phyloP scores from a whole-genome alignment of 2,329 filamentous ascomycete species.

The Teratosphaeria destructans region DNA sequence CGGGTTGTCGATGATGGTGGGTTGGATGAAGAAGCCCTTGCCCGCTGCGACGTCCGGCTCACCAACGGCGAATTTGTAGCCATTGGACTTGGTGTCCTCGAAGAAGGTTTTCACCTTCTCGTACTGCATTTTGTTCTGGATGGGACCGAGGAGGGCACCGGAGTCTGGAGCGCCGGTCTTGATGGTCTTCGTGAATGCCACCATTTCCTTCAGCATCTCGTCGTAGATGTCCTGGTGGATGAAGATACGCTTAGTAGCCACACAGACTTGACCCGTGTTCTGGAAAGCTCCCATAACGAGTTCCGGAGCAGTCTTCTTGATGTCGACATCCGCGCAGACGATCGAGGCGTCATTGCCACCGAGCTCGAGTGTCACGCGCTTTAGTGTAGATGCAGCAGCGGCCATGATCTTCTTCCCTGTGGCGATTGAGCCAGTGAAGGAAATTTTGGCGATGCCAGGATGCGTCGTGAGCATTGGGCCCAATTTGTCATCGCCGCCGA shows the following conservation, averaged over 20 bases:
- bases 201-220: constrained; percentile 38
- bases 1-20: constrained; percentile 39
- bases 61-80: constrained; percentile 44
- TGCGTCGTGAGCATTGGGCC: constrained; percentile 51
- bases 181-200: constrained; percentile 33
- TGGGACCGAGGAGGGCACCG: constrained; percentile 45
- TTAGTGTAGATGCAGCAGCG: constrained; percentile 46
- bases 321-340: constrained; percentile 47
- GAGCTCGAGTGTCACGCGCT: constrained; percentile 51
- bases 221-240: constrained; percentile 46
- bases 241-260: constrained; percentile 46
- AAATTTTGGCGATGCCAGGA: constrained; percentile 51
- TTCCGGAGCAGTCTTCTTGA: constrained; percentile 39
- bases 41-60: constrained; percentile 37
- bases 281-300: constrained; percentile 45
- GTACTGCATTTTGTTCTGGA: constrained; percentile 48
- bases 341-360: constrained; percentile 55
- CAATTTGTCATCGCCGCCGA: constrained; percentile 51
- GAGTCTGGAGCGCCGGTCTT: constrained; percentile 33
- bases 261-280: constrained; percentile 49
- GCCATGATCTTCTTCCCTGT: constrained; percentile 54
- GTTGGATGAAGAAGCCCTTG: constrained; percentile 33
- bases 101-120: constrained; percentile 37
- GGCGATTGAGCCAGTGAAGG: constrained; percentile 51
- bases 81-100: constrained; percentile 27